Conservation (phyloP, 768 basidiomycete species). For the Tulasnella sp. region DNA sequence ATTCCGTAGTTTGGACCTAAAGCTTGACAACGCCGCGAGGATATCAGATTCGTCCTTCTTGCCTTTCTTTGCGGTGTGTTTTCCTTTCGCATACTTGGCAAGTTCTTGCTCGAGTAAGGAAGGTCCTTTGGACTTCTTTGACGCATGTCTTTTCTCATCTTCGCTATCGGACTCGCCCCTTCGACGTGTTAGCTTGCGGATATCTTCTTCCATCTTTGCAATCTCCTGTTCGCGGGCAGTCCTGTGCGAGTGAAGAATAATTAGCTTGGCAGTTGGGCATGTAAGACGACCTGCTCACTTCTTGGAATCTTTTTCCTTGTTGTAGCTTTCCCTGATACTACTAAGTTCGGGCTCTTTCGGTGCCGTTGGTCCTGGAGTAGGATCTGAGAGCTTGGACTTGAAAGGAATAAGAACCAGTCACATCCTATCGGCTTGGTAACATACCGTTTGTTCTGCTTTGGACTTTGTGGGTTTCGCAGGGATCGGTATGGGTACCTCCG, state of each 20-base stretch:
- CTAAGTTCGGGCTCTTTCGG: conserved; percentile 38
- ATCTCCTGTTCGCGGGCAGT: conserved; percentile 61
- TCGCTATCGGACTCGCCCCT: conserved; percentile 33
- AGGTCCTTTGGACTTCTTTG: conserved; percentile 39
- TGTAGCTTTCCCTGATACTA: conserved; percentile 65
- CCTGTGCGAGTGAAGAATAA: conserved; percentile 30
- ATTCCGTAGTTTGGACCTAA: conserved; percentile 55
- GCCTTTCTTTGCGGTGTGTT: conserved; percentile 37
- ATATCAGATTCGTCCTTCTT: conserved; percentile 62
- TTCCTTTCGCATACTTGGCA: conserved; percentile 59
- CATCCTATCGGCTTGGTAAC: too few species aligned
- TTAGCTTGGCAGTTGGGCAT: background rate
- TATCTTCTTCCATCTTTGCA: conserved; percentile 77
- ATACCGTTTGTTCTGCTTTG: conserved; percentile 21
- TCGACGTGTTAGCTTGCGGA: conserved; percentile 59
- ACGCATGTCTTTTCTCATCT: conserved; percentile 48
- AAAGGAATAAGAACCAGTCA: too few species aligned
- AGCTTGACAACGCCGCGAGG: conserved; percentile 52
- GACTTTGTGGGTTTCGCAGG: conserved; percentile 19
- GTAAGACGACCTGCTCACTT: conserved; percentile 32
- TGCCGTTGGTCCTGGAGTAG: background rate
- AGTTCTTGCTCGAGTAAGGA: conserved; percentile 74
- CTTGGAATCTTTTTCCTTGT: conserved; percentile 49
- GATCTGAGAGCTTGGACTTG: too few species aligned
- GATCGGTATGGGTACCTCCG: conserved; percentile 15